A percentile compares a stretch with the other conserved stretches of the same genome.
Evolutionary conservation across 179 eudicot genomes (phyloP).

Genomic region (Actinidia arguta): DNA sequence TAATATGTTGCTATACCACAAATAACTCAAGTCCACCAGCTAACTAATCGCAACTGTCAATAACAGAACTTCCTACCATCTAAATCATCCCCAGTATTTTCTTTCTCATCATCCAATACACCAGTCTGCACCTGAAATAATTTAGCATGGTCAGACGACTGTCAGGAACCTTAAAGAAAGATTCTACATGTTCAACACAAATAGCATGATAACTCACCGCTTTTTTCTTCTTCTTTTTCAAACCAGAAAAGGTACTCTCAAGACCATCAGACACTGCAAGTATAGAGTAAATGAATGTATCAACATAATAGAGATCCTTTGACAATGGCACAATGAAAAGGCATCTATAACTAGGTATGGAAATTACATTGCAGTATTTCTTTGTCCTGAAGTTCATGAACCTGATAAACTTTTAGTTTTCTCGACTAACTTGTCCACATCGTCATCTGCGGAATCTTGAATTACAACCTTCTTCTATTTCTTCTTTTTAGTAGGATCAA

Average conservation of each 20-base stretch:
- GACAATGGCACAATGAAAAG: neutral
- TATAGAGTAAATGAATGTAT: neutral
- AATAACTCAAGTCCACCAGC: neutral
- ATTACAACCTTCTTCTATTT: conserved; percentile 81
- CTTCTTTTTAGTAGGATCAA: conserved; percentile 89
- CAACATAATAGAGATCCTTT: neutral
- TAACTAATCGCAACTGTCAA: neutral
- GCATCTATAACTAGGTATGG: neutral
- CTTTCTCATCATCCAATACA: conserved; percentile 60
- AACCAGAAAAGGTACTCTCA: conserved; percentile 78
- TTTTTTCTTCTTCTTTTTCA: conserved; percentile 92
- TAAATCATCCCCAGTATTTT: conserved; percentile 60
- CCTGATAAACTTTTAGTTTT: conserved; percentile 74
- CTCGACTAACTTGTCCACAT: conserved; percentile 64
- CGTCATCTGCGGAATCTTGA: conserved; percentile 73
- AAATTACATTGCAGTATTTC: neutral
- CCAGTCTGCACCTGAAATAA: conserved; percentile 69
- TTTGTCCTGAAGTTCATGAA: conserved; percentile 19
- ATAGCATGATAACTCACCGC: conserved; percentile 44
- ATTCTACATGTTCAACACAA: neutral
- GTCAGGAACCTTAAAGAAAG: neutral
- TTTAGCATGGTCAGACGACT: neutral
- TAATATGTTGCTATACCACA: neutral
- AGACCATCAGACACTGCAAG: conserved; percentile 68
- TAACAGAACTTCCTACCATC: conserved; percentile 55